Conservation (phyloP, 2,329 filamentous ascomycete genomes). For the Xylaria polymorpha region DNA sequence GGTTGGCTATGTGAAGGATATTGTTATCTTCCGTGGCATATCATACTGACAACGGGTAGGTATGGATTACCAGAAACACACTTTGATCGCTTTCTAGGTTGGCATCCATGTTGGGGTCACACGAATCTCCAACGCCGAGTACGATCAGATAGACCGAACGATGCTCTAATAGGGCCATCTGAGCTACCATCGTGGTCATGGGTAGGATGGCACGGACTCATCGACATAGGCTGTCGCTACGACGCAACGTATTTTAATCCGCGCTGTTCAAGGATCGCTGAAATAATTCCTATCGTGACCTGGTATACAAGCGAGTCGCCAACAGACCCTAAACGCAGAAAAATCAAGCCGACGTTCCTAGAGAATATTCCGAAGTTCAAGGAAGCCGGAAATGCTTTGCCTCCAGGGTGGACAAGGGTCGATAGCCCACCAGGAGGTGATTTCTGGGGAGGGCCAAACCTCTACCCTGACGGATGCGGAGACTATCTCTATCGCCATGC, state of each 20-base stretch:
- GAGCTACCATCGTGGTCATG: background rate
- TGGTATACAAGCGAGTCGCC: background rate
- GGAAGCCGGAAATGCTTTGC: background rate
- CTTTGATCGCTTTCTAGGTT: slow-evolving; percentile 1
- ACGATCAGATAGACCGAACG: background rate
- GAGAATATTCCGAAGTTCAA: background rate
- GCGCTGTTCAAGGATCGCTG: background rate
- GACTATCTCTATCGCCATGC: background rate
- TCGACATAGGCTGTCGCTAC: background rate
- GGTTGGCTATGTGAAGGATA: background rate
- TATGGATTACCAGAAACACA: slow-evolving; percentile 1
- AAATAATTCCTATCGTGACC: background rate
- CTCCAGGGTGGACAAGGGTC: background rate
- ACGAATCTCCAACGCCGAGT: slow-evolving; percentile 1
- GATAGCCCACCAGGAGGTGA: background rate
- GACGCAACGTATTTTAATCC: background rate
- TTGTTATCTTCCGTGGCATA: background rate
- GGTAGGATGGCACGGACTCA: background rate
- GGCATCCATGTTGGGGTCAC: background rate
- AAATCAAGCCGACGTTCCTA: background rate
- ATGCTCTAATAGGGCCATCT: background rate
- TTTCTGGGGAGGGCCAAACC: background rate
- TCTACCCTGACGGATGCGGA: background rate
- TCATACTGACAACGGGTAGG: background rate
- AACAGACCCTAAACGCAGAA: background rate